Conservation (phyloP, 2,329 filamentous ascomycete genomes). For the Metarhizium sp. region DNA sequence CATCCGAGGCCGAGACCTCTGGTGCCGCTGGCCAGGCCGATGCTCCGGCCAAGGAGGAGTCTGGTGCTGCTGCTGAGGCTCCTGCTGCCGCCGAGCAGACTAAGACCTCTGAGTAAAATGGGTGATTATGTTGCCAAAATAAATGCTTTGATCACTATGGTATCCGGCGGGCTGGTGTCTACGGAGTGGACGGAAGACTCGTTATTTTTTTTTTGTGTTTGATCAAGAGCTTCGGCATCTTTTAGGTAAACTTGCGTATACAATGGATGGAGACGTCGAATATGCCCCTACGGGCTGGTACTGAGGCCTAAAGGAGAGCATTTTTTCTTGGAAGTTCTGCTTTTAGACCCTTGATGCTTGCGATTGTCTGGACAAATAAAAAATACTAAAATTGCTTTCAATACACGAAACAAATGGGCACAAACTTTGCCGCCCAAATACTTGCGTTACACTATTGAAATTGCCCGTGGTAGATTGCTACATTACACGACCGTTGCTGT, state of each 20-base stretch:
- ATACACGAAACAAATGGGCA: constrained; percentile 3
- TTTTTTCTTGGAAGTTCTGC: constrained; percentile 37
- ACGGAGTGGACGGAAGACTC: constrained; percentile 53
- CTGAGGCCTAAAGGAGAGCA: constrained; percentile 34
- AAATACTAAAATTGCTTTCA: constrained; percentile 39
- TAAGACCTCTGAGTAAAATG: constrained; percentile 55
- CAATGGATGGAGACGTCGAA: constrained; percentile 24
- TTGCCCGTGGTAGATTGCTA: too few species aligned
- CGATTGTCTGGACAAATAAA: constrained; percentile 48
- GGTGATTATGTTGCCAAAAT: constrained; percentile 18
- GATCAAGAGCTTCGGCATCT: constrained; percentile 37
- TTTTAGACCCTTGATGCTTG: constrained; percentile 45
- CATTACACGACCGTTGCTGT: too few species aligned
- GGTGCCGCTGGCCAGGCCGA: constrained; percentile 42
- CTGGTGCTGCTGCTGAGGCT: constrained; percentile 47
- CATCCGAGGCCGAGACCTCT: constrained; percentile 81
- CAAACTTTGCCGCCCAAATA: neutral
- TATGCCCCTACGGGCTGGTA: constrained; percentile 27
- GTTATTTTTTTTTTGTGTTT: constrained; percentile 48
- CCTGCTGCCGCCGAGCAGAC: constrained; percentile 53
- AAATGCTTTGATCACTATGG: constrained; percentile 21
- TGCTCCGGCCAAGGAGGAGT: constrained; percentile 32
- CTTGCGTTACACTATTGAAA: neutral
- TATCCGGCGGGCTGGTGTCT: constrained; percentile 50
- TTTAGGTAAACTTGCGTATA: constrained; percentile 36